Evolutionary conservation across 495 filamentous ascomycete species (phyloP), one percentile per base, ranked within the genome.

Genomic region (Cryomyces minteri): DNA sequence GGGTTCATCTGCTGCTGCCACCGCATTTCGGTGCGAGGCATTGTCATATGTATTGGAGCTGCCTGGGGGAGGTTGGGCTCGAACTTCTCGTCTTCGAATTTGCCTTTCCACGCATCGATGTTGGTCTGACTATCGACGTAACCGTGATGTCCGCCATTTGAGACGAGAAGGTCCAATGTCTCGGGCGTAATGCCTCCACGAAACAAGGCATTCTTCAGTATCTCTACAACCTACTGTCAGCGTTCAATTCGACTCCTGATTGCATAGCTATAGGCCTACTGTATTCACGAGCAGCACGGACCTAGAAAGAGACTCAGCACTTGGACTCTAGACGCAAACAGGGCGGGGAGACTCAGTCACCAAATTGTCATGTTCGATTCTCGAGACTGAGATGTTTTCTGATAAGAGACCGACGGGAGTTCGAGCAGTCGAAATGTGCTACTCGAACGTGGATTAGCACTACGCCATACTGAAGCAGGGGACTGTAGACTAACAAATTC

Each of bases 141-240:
- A 25, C 2, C 18, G 18, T 38, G 34, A 9, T 18, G 40, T 9
- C 31, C 42, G 7, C 62, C 53, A 51, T 49, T 48, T 28, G 44
- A 43, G 31, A 51, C 45, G 18, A 56, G 39, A 39, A 46, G 76
- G 57, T 72, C 66, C 37, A 87, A 60, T 14, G 71, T 76, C 41
- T 77, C 74, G 33, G 67, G 60, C 3, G 69, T 67, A 43, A 84
- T 67, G 4, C 80, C 80, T 31, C 74, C 77, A 43, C 65, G 67
- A 43, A 76, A 60, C 9, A 87, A 70, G 44, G 76, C 76, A 4
- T 66, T 67, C 44, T 67, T 72, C 32, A 87, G 64, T 44, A 73
- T 76, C 45, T 65, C 79, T 84, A 44, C 12, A 9, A 38, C 34
- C 9, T 38, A 9, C 3, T 10, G 12, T 38, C 34, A 10, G 9